These are phyloP conservation scores for Aspergillus indologenus DNA, from an alignment of 495 filamentous ascomycete species.

Conservation along the genomic window DNA sequence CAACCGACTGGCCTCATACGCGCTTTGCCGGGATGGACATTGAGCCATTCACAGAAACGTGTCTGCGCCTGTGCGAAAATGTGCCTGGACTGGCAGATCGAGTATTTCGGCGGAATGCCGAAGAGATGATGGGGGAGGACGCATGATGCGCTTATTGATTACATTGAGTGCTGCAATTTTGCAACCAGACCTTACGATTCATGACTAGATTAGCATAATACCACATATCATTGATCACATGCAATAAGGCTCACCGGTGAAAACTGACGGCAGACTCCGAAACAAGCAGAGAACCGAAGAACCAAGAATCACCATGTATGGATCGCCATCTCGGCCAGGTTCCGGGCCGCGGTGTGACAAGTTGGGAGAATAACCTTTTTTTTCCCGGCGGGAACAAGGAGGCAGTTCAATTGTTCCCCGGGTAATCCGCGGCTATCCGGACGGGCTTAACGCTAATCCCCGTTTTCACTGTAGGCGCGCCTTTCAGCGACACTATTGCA, in stretches of 20 bases:
- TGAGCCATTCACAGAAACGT: constrained; percentile 40
- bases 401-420: too few relatives aligned
- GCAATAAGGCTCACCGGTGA: not conserved
- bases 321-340: constrained; percentile 1
- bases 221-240: not conserved
- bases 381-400: too few relatives aligned
- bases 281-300: not conserved
- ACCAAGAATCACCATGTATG: too few relatives aligned
- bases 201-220: constrained; percentile 5
- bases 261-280: not conserved
- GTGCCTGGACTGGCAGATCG: constrained; percentile 38
- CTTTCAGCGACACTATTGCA: too few relatives aligned
- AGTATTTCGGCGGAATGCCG: constrained; percentile 45
- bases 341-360: not conserved
- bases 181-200: constrained; percentile 1
- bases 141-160: not conserved
- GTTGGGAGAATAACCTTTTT: too few relatives aligned
- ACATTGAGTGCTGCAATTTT: too few relatives aligned
- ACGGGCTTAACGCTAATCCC: too few relatives aligned
- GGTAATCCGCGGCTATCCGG: too few relatives aligned
- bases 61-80: constrained; percentile 39
- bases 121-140: constrained; percentile 34
- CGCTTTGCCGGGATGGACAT: constrained; percentile 46
- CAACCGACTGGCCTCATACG: constrained; percentile 55
- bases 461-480: too few relatives aligned